phyloP scores from a whole-genome alignment of 2,329 filamentous ascomycete genomes.

The Sclerotinia glacialis region DNA sequence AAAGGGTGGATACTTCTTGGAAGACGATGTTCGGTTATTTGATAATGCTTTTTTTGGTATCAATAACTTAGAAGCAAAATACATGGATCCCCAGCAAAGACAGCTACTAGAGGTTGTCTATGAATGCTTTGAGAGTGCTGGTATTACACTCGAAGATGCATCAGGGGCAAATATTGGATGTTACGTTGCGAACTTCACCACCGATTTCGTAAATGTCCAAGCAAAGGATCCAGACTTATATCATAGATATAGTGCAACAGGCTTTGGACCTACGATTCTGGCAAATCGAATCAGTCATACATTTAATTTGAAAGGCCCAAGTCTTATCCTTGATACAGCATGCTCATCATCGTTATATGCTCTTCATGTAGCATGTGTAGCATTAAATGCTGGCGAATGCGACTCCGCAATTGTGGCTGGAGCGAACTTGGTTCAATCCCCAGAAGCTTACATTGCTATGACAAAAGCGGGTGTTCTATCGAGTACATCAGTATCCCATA shows the following conservation, averaged over 20 bases:
- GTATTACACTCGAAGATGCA: conserved; percentile 16
- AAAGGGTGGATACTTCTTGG: conserved; percentile 27
- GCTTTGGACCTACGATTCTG: conserved; percentile 18
- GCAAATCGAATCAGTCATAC: conserved; percentile 31
- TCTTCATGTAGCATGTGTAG: conserved; percentile 44
- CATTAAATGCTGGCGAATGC: conserved; percentile 43
- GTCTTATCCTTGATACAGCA: conserved; percentile 38
- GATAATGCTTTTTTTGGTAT: conserved; percentile 25
- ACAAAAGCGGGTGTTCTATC: conserved; percentile 41
- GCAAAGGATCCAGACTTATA: conserved; percentile 22
- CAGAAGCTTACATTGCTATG: conserved; percentile 12
- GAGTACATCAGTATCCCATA: conserved; percentile 14
- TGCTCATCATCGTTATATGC: conserved; percentile 46
- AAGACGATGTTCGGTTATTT: conserved; percentile 33
- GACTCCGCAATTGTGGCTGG: conserved; percentile 35
- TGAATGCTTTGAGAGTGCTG: conserved; percentile 6
- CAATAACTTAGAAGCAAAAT: neutral
- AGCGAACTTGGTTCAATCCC: conserved; percentile 25
- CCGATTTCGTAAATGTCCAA: conserved; percentile 15
- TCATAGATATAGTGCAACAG: conserved; percentile 35
- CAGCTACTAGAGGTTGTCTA: conserved; percentile 14
- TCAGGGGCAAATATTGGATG: conserved; percentile 27
- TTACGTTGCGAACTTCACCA: conserved; percentile 27
- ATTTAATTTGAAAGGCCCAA: conserved; percentile 35
- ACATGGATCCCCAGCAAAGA: conserved; percentile 16